Conservation (phyloP, 106 monocot genomes). For the Allium fistulosum region DNA sequence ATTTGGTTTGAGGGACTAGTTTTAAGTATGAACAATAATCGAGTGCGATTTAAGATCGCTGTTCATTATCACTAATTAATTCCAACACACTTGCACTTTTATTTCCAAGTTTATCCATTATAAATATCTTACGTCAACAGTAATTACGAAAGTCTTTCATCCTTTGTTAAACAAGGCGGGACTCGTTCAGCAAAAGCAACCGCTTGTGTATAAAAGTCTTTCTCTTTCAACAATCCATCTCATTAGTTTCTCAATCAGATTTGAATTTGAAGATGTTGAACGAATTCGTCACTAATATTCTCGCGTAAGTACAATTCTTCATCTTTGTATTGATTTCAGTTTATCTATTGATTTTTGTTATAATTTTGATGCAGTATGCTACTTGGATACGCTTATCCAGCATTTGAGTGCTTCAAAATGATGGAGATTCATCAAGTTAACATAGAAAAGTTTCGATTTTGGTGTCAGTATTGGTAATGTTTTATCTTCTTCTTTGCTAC, state of each 20-base stretch:
- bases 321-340: neutral
- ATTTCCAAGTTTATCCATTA: too few relatives aligned
- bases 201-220: neutral
- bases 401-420: conserved; percentile 73
- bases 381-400: conserved; percentile 74
- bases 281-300: conserved; percentile 6
- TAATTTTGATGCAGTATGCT: conserved; percentile 32
- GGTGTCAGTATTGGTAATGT: conserved; percentile 84
- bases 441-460: conserved; percentile 45
- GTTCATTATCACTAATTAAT: too few relatives aligned
- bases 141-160: too few relatives aligned
- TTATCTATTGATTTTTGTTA: neutral
- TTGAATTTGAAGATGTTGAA: conserved; percentile 6
- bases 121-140: too few relatives aligned
- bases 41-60: too few relatives aligned
- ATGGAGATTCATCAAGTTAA: conserved; percentile 38
- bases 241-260: neutral
- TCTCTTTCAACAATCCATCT: neutral
- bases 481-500: neutral
- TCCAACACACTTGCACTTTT: too few relatives aligned
- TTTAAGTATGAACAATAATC: too few relatives aligned
- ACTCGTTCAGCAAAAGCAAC: conserved; percentile 6
- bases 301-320: neutral
- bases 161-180: conserved; percentile 2
- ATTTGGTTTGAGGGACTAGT: too few relatives aligned